Percentiles rank a stretch among this genome's conserved stretches.
Conservation (phyloP, 768 basidiomycete species). For the Boletales sp. region DNA sequence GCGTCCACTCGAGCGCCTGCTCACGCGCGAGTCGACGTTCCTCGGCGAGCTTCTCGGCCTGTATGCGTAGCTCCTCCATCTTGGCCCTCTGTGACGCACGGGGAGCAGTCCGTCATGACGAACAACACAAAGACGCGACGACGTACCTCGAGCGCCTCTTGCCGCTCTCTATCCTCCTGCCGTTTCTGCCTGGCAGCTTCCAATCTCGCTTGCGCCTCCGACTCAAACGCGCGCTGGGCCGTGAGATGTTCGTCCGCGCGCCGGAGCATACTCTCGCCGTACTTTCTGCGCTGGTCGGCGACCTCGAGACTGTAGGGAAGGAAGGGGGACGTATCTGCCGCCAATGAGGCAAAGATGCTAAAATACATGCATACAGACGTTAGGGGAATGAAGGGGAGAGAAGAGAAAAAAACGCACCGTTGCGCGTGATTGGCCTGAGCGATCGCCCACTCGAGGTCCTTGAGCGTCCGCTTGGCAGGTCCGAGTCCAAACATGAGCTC, state of each 20-base stretch:
- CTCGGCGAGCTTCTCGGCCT: slow-evolving; percentile 78
- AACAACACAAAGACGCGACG: not conserved
- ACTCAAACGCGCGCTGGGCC: slow-evolving; percentile 68
- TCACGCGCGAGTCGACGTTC: slow-evolving; percentile 73
- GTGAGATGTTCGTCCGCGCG: slow-evolving; percentile 77
- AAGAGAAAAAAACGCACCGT: slow-evolving; percentile 47
- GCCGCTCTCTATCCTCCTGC: slow-evolving; percentile 71
- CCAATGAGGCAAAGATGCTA: slow-evolving; percentile 83
- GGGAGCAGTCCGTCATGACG: not conserved
- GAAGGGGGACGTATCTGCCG: slow-evolving; percentile 60
- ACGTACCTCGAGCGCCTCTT: slow-evolving; percentile 64
- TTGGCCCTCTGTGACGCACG: slow-evolving; percentile 45
- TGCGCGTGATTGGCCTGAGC: slow-evolving; percentile 83
- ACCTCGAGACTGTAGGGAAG: slow-evolving; percentile 86
- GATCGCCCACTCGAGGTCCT: slow-evolving; percentile 74
- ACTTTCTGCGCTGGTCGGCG: slow-evolving; percentile 85
- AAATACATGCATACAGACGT: not conserved
- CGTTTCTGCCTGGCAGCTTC: slow-evolving; percentile 75
- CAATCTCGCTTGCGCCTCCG: slow-evolving; percentile 65
- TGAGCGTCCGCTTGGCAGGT: slow-evolving; percentile 72
- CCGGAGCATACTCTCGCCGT: slow-evolving; percentile 82
- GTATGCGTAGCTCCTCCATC: slow-evolving; percentile 59
- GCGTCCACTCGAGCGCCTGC: slow-evolving; percentile 75
- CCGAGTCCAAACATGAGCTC: slow-evolving; percentile 79
- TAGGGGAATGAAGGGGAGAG: not conserved